Evolutionary conservation across 306 rosid genomes (phyloP).

Genomic region (Trifolium subterraneum): DNA sequence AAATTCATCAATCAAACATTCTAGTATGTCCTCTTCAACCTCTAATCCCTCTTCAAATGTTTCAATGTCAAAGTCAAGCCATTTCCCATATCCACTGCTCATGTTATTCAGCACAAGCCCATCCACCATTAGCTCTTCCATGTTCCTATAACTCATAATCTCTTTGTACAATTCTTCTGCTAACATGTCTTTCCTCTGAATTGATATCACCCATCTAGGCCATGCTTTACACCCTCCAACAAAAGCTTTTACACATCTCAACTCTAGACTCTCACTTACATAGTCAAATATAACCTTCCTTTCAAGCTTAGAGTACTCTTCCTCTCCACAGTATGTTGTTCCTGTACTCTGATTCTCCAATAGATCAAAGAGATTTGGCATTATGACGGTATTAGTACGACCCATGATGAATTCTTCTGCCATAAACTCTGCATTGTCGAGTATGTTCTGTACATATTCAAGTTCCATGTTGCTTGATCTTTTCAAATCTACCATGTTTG

Average conservation of each 20-base stretch:
- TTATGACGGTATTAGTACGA: constrained; percentile 43
- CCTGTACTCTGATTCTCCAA: constrained; percentile 53
- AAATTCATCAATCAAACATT: constrained; percentile 64
- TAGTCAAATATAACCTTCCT: constrained; percentile 71
- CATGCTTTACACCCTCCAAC: constrained; percentile 61
- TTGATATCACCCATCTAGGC: constrained; percentile 51
- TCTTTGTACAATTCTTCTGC: constrained; percentile 69
- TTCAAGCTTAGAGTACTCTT: constrained; percentile 50
- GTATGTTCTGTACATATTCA: constrained; percentile 62
- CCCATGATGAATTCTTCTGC: constrained; percentile 61
- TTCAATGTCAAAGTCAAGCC: constrained; percentile 73
- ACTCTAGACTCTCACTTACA: constrained; percentile 61
- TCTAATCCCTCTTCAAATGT: constrained; percentile 68
- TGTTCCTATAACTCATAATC: constrained; percentile 60
- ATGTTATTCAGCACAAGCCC: constrained; percentile 79
- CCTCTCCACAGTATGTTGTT: constrained; percentile 46
- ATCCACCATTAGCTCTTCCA: constrained; percentile 73
- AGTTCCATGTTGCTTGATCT: constrained; percentile 63
- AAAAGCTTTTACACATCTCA: constrained; percentile 50
- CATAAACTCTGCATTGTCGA: constrained; percentile 56
- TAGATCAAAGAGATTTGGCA: constrained; percentile 63
- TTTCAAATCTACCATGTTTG: constrained; percentile 39
- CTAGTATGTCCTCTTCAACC: constrained; percentile 60
- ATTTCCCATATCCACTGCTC: constrained; percentile 75
- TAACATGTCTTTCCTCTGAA: constrained; percentile 53